Evolutionary conservation across 2,329 filamentous ascomycete genomes (phyloP), one percentile per base, ranked within the genome.

Genomic region (Dichotomopilus funicola): DNA sequence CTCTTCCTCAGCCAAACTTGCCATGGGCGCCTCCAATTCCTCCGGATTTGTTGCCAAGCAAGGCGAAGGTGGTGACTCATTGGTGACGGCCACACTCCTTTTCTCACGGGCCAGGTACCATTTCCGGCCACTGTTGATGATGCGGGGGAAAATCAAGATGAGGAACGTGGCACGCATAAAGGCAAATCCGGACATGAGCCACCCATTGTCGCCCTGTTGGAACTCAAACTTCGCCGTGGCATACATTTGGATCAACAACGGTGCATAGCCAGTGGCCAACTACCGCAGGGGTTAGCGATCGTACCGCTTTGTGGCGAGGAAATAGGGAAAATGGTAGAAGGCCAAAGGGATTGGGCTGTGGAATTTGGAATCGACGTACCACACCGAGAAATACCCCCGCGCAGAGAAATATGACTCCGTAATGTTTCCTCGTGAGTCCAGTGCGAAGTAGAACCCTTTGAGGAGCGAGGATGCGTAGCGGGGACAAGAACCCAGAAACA

Each of bases 251-350:
- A 83, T 75, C 0, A 89, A 70, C 0, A 81, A 73, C 0, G 83
- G 81, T 0, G 85, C 83, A 54, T 87, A 89, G 1, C 83, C 84
- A 0, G 86, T 88, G 0, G 86, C 85, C 1, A 88, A 74, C 65
- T 78, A 53, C 33, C 57, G 19, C 45, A 12, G 10, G 6, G 27
- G 33, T 13, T 62, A 7, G 6, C 40, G 4, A 11, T 12, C 6
- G 11, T 13, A 42, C 11, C 19, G 19, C 19, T 27, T 27, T 3
- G 19, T 27, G 19, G 19, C 19, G 19, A 27, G 19, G 19, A 27
- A 27, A 27, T 27, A 27, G 19, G 19, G 19, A 27, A 27, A 27
- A 3, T 27, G 3, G 19, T 27, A 27, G 19, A 27, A 27, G 19
- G 19, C 19, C 2, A 38, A 38, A 38, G 37, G 8, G 12, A 38